Evolutionary conservation across 1,284 basidiomycete species (phyloP).

Genomic region (Trametes sp.): DNA sequence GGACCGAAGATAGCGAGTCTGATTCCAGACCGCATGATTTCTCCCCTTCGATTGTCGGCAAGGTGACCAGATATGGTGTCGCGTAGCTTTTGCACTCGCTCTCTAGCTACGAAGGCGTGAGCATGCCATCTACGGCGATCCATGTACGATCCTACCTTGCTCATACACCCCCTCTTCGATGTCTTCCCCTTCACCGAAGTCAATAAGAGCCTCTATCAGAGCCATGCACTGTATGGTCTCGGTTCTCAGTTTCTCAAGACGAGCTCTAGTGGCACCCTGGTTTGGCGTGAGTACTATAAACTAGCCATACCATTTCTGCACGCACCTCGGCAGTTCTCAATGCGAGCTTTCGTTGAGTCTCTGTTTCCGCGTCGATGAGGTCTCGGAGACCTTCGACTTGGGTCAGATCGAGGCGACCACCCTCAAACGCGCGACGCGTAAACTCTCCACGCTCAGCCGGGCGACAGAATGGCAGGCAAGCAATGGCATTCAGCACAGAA

Average conservation of each 20-base stretch:
- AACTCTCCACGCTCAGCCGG: constrained; percentile 90
- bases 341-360: constrained; percentile 79
- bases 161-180: constrained; percentile 80
- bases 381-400: constrained; percentile 88
- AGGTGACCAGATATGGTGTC: constrained; percentile 62
- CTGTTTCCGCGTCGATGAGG: constrained; percentile 87
- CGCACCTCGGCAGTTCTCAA: constrained; percentile 70
- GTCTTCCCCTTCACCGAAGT: constrained; percentile 90
- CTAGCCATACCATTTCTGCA: constrained; percentile 5
- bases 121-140: too few species aligned
- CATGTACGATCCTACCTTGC: constrained; percentile 51
- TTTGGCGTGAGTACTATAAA: constrained; percentile 1
- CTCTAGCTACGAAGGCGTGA: constrained; percentile 49
- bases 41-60: constrained; percentile 75
- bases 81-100: constrained; percentile 55
- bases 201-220: constrained; percentile 86
- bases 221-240: constrained; percentile 78
- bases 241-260: constrained; percentile 69
- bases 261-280: constrained; percentile 65
- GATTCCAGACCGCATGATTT: constrained; percentile 84
- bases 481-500: constrained; percentile 71
- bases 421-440: constrained; percentile 81
- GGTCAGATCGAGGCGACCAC: constrained; percentile 82
- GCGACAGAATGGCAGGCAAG: constrained; percentile 65
- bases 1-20: constrained; percentile 88